Evolutionary conservation across 768 basidiomycete genomes (phyloP).

Genomic region (Guyanaporus albipodus): DNA sequence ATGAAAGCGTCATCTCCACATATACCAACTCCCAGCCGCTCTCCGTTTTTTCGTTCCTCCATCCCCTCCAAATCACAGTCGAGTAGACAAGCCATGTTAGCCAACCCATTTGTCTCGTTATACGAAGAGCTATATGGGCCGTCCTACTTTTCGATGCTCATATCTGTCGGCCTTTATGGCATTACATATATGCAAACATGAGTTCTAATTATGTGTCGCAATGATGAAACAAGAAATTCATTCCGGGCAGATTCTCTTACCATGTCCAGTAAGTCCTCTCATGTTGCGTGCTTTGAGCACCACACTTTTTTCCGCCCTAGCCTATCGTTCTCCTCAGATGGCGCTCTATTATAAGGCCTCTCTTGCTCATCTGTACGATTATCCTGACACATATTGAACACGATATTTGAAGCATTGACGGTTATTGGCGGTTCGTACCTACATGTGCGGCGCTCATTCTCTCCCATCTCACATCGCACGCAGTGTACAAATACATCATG

Average conservation of each 20-base stretch:
- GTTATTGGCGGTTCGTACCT: conserved; percentile 8
- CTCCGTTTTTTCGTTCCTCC: too few relatives aligned
- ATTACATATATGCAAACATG: too few relatives aligned
- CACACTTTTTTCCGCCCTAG: background rate
- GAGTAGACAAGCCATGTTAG: background rate
- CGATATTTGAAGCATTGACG: conserved; percentile 4
- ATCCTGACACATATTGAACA: background rate
- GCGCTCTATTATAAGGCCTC: background rate
- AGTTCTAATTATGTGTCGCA: too few relatives aligned
- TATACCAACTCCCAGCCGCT: too few relatives aligned
- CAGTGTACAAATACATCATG: conserved; percentile 7
- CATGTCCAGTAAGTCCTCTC: background rate
- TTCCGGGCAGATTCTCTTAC: background rate
- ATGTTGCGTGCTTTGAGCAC: background rate
- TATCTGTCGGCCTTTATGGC: too few relatives aligned
- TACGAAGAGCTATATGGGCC: too few relatives aligned
- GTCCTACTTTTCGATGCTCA: too few relatives aligned
- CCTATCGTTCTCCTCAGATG: background rate
- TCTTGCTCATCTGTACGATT: too few relatives aligned
- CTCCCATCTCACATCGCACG: background rate
- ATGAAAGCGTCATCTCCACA: too few relatives aligned
- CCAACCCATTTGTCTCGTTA: too few relatives aligned
- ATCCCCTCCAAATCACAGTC: background rate
- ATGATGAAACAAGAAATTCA: background rate
- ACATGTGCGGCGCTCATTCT: background rate